Evolutionary conservation across 2,329 filamentous ascomycete species (phyloP).

Genomic region (Lomentospora prolificans): DNA sequence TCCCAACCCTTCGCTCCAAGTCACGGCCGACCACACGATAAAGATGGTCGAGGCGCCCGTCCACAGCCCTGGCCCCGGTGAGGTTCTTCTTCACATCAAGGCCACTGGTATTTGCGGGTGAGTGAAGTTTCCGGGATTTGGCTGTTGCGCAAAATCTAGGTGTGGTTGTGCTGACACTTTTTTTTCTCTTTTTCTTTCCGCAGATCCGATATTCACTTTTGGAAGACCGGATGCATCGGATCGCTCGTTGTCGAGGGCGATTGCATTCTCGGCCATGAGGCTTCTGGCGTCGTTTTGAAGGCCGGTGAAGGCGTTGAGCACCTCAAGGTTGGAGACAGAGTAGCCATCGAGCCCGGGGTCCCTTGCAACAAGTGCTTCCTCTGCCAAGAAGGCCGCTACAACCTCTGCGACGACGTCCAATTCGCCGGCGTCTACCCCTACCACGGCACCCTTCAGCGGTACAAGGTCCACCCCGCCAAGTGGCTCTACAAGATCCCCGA

Average conservation of each 20-base stretch:
- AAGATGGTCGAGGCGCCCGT: constrained; percentile 49
- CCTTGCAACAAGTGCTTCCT: constrained; percentile 52
- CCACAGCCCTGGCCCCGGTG: constrained; percentile 38
- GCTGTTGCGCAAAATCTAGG: no score
- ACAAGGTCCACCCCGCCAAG: constrained; percentile 50
- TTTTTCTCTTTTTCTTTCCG: no score
- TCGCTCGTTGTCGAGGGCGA: constrained; percentile 51
- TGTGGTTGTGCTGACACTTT: no score
- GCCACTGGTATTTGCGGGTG: constrained; percentile 56
- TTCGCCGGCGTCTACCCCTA: constrained; percentile 53
- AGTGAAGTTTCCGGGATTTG: no score
- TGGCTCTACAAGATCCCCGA: constrained; percentile 50
- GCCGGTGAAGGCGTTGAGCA: constrained; percentile 44
- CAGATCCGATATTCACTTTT: constrained; percentile 56
- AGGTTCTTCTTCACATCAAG: constrained; percentile 52
- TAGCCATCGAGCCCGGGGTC: constrained; percentile 57
- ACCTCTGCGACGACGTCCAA: constrained; percentile 52
- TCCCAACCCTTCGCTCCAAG: constrained; percentile 44
- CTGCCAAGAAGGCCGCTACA: constrained; percentile 50
- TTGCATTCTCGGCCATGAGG: constrained; percentile 58
- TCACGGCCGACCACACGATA: constrained; percentile 50
- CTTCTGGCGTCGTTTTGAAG: constrained; percentile 48
- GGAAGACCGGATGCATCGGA: constrained; percentile 56
- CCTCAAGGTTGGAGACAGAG: constrained; percentile 43
- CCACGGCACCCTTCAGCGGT: constrained; percentile 49